These are phyloP conservation scores for Coemansia sp. DNA, from an alignment of 192 early-diverging fungal species.

Conservation along the genomic window DNA sequence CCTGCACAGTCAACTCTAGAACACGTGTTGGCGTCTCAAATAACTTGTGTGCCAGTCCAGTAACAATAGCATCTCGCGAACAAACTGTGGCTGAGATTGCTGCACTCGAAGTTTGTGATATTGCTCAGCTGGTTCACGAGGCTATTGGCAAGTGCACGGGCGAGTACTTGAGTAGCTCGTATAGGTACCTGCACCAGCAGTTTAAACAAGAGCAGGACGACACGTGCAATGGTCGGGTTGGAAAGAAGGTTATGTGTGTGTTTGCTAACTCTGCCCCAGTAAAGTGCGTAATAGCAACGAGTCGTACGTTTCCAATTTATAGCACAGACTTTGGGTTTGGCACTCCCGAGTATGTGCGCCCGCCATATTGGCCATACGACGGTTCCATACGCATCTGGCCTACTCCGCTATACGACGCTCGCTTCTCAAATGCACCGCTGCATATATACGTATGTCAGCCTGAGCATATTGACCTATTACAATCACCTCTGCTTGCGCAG, in stretches of 20 bases:
- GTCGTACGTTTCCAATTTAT: slow-evolving; percentile 48
- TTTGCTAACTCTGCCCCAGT: slow-evolving; percentile 19
- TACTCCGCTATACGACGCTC: slow-evolving; percentile 14
- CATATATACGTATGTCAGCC: slow-evolving; percentile 44
- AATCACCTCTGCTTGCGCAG: slow-evolving; percentile 31
- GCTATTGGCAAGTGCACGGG: slow-evolving; percentile 15
- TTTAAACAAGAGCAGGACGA: slow-evolving; percentile 19
- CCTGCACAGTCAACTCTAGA: slow-evolving; percentile 40
- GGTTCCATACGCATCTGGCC: slow-evolving; percentile 51
- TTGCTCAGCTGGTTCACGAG: slow-evolving; percentile 29
- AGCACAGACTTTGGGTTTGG: slow-evolving; percentile 48
- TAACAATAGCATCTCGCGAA: slow-evolving; percentile 22
- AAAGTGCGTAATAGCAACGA: slow-evolving; percentile 44
- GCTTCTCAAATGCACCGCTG: slow-evolving; percentile 15
- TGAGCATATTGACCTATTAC: slow-evolving; percentile 31
- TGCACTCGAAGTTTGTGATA: slow-evolving; percentile 11
- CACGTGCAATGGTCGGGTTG: slow-evolving; percentile 4
- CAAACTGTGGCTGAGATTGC: slow-evolving; percentile 20
- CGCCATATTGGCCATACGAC: slow-evolving; percentile 46
- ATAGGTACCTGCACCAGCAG: slow-evolving; percentile 20
- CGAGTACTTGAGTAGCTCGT: slow-evolving; percentile 39
- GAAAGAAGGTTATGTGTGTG: slow-evolving; percentile 23
- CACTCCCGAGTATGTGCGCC: slow-evolving; percentile 35
- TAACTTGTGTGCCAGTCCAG: slow-evolving; percentile 39
- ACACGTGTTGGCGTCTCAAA: slow-evolving; percentile 14